These are phyloP conservation scores for Populus trichocarpa DNA, from an alignment of 441 rosid species.

Conservation along the genomic window DNA sequence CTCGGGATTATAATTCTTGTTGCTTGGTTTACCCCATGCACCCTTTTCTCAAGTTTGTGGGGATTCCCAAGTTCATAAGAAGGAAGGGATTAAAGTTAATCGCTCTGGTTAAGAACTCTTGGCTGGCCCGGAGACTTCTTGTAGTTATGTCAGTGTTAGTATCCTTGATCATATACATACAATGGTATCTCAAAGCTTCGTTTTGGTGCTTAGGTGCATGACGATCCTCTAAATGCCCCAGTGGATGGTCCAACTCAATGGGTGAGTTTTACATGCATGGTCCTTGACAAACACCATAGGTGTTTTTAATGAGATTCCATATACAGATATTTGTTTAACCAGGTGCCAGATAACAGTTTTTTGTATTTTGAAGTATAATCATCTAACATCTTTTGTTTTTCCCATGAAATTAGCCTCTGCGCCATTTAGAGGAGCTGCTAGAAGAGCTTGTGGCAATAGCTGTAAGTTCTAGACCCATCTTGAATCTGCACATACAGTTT, in stretches of 20 bases:
- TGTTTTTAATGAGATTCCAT: not conserved
- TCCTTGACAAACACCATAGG: not conserved
- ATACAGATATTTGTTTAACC: not conserved
- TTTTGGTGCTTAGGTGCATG: conserved; percentile 70
- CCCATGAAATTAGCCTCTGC: conserved; percentile 58
- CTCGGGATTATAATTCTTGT: no score
- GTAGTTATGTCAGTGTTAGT: not conserved
- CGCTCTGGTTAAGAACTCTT: not conserved
- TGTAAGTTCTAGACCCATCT: conserved; percentile 43
- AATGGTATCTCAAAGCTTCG: conserved; percentile 2
- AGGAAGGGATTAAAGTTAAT: not conserved
- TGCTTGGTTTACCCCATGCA: no score
- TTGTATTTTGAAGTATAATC: not conserved
- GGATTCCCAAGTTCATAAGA: not conserved
- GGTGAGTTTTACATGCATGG: conserved; percentile 46
- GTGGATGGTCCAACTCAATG: conserved; percentile 99
- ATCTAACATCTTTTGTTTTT: conserved; percentile 12
- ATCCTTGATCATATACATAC: not conserved
- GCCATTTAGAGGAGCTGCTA: conserved; percentile 82
- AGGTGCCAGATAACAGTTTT: not conserved
- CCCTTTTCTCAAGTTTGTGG: no score
- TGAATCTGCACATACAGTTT: not conserved
- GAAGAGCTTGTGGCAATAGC: conserved; percentile 88
- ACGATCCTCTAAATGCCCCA: conserved; percentile 88
- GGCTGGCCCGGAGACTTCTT: not conserved